These are phyloP conservation scores for Leavenworthia alabamica DNA, from an alignment of 345 rosid genomes.

Conservation along the genomic window DNA sequence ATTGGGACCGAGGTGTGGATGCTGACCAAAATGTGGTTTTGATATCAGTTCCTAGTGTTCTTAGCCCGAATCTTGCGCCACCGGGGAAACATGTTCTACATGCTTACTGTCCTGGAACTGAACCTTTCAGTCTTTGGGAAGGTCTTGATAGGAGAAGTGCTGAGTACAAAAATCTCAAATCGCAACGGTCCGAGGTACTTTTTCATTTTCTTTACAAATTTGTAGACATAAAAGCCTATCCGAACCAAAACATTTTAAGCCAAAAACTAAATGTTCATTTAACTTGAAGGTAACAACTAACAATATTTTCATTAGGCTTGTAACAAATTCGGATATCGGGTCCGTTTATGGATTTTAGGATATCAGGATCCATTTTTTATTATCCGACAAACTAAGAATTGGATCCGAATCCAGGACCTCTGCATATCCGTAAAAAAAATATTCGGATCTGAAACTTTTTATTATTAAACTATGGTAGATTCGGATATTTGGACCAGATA, in stretches of 20 bases:
- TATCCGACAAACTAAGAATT: too few relatives aligned
- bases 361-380: too few relatives aligned
- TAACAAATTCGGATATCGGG: too few relatives aligned
- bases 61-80: slow-evolving; percentile 78
- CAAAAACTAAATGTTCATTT: background rate
- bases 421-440: too few relatives aligned
- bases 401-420: too few relatives aligned
- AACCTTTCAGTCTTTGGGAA: slow-evolving; percentile 72
- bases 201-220: background rate
- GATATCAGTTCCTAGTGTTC: slow-evolving; percentile 72
- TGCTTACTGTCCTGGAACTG: slow-evolving; percentile 86
- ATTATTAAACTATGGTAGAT: too few relatives aligned
- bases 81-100: slow-evolving; percentile 80
- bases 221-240: background rate
- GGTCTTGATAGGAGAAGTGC: slow-evolving; percentile 70
- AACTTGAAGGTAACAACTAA: too few relatives aligned
- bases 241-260: background rate
- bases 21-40: slow-evolving; percentile 89
- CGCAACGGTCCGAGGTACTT: slow-evolving; percentile 78
- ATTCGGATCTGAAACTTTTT: too few relatives aligned
- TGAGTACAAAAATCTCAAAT: slow-evolving; percentile 71
- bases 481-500: too few relatives aligned
- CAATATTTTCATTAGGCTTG: too few relatives aligned
- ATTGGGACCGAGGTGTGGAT: slow-evolving; percentile 87
- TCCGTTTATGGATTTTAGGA: too few relatives aligned